Evolutionary conservation across 495 filamentous ascomycete genomes (phyloP), one percentile per base, ranked within the genome.

Genomic region (Trichoderma virens): DNA sequence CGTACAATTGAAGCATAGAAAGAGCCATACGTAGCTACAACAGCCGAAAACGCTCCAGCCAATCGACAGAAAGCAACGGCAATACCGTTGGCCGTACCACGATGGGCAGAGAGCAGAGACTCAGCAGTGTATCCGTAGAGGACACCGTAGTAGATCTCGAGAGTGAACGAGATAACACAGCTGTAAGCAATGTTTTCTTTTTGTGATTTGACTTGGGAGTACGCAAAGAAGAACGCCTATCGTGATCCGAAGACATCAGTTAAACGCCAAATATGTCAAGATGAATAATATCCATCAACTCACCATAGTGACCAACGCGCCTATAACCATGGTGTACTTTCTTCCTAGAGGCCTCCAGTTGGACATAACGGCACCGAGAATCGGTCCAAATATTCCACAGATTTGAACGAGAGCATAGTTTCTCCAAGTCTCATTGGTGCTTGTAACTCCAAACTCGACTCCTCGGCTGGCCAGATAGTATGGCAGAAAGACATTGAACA

Each of bases 401-500:
- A 87, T 76, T 59, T 85, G 85, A 66, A 89, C 90, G 71, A 94
- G 90, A 54, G 88, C 80, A 41, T 87, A 87, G 76, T 90, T 91
- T 13, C 90, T 84, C 78, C 90, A 93, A 2, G 75, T 77, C 59
- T 73, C 73, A 18, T 73, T 67, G 25, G 73, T 70, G 6, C 66
- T 64, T 23, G 68, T 62, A 1, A 64, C 66, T 7, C 59, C 60
- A 16, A 64, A 41, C 32, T 70, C 39, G 9, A 54, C 60, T 23
- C 76, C 77, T 28, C 38, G 13, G 0, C 85, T 85, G 18, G 86
- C 81, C 62, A 92, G 88, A 70, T 91, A 91, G 68, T 88, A 90
- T 1, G 90, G 90, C 5, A 93, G 82, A 70, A 94, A 94, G 59
- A 88, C 88, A 72, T 92, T 93, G 78, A 92, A 94, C 0, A 94